These are phyloP conservation scores for Alternaria conjuncta DNA, from an alignment of 2,329 filamentous ascomycete species.

Conservation along the genomic window DNA sequence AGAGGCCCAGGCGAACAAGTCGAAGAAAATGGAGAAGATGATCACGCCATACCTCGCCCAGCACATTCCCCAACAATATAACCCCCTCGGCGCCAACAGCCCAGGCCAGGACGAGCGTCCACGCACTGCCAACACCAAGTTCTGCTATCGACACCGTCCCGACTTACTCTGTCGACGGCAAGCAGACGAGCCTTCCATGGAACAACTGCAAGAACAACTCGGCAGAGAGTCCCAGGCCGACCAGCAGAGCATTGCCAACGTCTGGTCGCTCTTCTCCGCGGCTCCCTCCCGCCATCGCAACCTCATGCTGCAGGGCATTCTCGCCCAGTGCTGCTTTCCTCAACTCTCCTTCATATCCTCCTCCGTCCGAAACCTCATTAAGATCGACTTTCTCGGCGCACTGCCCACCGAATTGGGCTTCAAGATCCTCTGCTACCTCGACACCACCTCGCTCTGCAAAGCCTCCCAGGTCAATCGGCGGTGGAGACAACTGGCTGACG, in stretches of 20 bases:
- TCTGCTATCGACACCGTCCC: conserved; percentile 92
- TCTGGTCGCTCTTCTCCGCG: conserved; percentile 97
- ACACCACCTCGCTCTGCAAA: conserved; percentile 93
- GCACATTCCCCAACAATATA: conserved; percentile 89
- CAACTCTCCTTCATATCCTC: conserved; percentile 92
- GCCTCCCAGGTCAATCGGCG: conserved; percentile 89
- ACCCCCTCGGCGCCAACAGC: conserved; percentile 68
- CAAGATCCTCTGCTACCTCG: conserved; percentile 90
- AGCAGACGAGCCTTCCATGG: conserved; percentile 95
- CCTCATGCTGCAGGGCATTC: conserved; percentile 94
- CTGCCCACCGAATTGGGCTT: conserved; percentile 90
- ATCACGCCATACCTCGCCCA: conserved; percentile 88
- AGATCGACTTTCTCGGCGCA: conserved; percentile 93
- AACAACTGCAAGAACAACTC: conserved; percentile 88
- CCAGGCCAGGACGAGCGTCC: conserved; percentile 37
- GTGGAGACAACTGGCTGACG: conserved; percentile 91
- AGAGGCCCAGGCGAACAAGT: conserved; percentile 39
- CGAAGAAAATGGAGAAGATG: conserved; percentile 75
- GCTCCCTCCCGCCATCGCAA: conserved; percentile 93
- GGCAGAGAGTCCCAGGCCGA: conserved; percentile 81
- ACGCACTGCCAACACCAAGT: conserved; percentile 76
- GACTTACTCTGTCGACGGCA: conserved; percentile 93
- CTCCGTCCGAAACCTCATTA: conserved; percentile 90
- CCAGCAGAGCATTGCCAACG: conserved; percentile 93
- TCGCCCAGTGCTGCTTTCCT: conserved; percentile 96